Evolutionary conservation across 768 basidiomycete species (phyloP), one percentile per base, ranked within the genome.

Genomic region (Auriscalpium vulgare): DNA sequence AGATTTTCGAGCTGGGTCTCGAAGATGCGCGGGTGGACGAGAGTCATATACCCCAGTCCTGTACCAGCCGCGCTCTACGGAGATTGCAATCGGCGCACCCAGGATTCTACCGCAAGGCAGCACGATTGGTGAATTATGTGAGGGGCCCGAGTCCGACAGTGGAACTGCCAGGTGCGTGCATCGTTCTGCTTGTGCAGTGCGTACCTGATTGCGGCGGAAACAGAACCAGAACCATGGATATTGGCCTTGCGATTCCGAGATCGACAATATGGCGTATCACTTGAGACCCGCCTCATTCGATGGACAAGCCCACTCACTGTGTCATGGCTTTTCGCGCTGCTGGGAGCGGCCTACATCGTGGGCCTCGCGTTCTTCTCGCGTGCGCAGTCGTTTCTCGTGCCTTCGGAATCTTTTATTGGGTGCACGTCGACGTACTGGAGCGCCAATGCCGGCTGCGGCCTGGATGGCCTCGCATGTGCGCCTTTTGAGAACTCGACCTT

Each of bases 361-460:
- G 79, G 77, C 35, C 75, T 93, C 23, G 78, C 87, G 0, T 90
- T 92, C 71, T 79, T 91, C 59, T 71, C 82, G 10, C 78, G 87
- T 16, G 77, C 83, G 9, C 85, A 90, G 59, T 90, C 81, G 54
- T 93, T 85, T 68, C 71, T 82, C 38, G 85, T 82, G 3, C 84
- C 85, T 2, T 65, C 82, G 13, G 78, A 77, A 43, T 78, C 84
- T 2, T 86, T 82, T 63, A 75, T 85, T 51, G 78, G 73, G 38
- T 90, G 88, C 64, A 87, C 85, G 8, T 76, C 84, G 8, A 78
- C 83, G 2, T 89, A 82, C 65, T 92, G 88, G 87, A 59, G 74
- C 3, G 72, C 78, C 21, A 80, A 88, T 59, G 81, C 83, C 62
- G 79, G 78, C 10, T 93, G 91, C 61, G 90, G 91, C 19, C 71